Percentiles rank a stretch among this genome's conserved stretches.
These are phyloP conservation scores for Tothia fuscella DNA, from an alignment of 2,329 filamentous ascomycete species.

Conservation along the genomic window DNA sequence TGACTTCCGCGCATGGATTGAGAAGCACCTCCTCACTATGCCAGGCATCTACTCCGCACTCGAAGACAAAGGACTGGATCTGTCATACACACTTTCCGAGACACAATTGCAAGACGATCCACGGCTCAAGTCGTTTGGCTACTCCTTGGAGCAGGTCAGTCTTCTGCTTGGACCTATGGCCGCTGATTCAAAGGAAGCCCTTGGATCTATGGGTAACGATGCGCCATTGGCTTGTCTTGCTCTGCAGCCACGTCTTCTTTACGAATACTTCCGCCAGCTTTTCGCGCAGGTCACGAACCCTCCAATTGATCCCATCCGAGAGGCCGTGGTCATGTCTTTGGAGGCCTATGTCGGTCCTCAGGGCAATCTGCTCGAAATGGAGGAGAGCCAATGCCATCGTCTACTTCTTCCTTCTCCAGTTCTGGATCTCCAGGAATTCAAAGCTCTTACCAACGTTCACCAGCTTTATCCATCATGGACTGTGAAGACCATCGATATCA, in stretches of 20 bases:
- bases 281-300: constrained; percentile 98
- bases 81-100: constrained; percentile 56
- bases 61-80: constrained; percentile 44
- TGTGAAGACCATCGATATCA: constrained; percentile 82
- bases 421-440: constrained; percentile 82
- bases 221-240: constrained; percentile 83
- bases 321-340: constrained; percentile 96
- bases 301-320: constrained; percentile 90
- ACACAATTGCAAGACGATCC: constrained; percentile 71
- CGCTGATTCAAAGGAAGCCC: constrained; percentile 89
- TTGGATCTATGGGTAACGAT: constrained; percentile 97
- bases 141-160: constrained; percentile 90
- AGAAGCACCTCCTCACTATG: constrained; percentile 72
- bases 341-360: constrained; percentile 95
- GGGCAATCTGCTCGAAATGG: constrained; percentile 90
- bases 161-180: constrained; percentile 90
- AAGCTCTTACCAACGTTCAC: constrained; percentile 68
- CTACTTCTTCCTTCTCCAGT: constrained; percentile 81
- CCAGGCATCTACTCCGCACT: constrained; percentile 59
- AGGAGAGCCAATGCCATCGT: constrained; percentile 74
- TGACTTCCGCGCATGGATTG: constrained; percentile 80
- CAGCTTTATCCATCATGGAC: constrained; percentile 67
- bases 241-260: constrained; percentile 76
- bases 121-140: constrained; percentile 75
- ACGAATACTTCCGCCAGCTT: constrained; percentile 94